These are phyloP conservation scores for Akebia trifoliata DNA, from an alignment of 164 flowering plant species.

Conservation along the genomic window DNA sequence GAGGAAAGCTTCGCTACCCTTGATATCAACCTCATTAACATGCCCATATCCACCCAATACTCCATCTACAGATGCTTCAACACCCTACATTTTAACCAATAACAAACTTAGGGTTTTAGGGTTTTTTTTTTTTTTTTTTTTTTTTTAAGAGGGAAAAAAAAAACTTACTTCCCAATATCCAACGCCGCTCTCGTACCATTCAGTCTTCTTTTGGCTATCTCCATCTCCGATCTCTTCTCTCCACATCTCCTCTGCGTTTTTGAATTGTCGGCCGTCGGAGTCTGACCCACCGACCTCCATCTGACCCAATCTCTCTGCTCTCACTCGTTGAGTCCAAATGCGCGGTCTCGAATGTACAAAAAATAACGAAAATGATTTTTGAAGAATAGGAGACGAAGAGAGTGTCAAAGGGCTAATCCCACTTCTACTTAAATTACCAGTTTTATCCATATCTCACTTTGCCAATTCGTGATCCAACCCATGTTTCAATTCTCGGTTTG, in stretches of 20 bases:
- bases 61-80: conserved; percentile 92
- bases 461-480: no score
- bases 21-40: conserved; percentile 73
- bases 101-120: conserved; percentile 1
- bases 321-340: no score
- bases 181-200: conserved; percentile 80
- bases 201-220: conserved; percentile 39
- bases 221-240: conserved; percentile 59
- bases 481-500: no score
- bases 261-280: conserved; percentile 64
- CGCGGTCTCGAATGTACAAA: no score
- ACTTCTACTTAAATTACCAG: no score
- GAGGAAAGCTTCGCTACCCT: conserved; percentile 71
- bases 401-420: no score
- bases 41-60: conserved; percentile 89
- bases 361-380: no score
- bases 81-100: conserved; percentile 44
- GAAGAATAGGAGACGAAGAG: no score
- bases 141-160: not conserved
- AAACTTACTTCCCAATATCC: conserved; percentile 75
- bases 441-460: no score
- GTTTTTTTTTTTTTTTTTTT: no score
- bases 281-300: conserved; percentile 65
- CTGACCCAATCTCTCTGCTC: no score
- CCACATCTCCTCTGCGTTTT: conserved; percentile 84